These are phyloP conservation scores for Nepenthes gracilis DNA, from an alignment of 148 eudicot genomes.

Conservation along the genomic window DNA sequence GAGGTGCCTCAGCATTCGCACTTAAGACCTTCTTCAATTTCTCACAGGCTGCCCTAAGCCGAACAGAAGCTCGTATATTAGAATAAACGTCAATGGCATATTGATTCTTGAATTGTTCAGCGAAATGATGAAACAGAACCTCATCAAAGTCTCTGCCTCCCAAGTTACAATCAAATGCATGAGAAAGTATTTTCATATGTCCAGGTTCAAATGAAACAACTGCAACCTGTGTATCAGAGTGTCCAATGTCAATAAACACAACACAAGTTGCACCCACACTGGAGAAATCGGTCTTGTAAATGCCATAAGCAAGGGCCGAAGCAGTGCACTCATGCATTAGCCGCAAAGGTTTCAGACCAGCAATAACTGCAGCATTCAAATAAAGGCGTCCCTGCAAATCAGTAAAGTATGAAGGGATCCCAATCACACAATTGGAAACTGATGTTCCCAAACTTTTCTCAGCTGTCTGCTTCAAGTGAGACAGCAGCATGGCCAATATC, in stretches of 20 bases:
- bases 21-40: conserved; percentile 85
- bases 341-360: conserved; percentile 58
- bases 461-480: conserved; percentile 66
- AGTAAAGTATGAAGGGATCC: conserved; percentile 79
- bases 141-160: conserved; percentile 97
- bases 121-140: conserved; percentile 70
- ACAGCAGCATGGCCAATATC: conserved; percentile 81
- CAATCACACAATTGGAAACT: conserved; percentile 62
- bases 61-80: conserved; percentile 56
- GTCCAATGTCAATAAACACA: conserved; percentile 93
- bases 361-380: conserved; percentile 66
- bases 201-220: conserved; percentile 58
- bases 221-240: conserved; percentile 84
- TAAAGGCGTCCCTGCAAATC: conserved; percentile 62
- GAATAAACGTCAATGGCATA: conserved; percentile 66
- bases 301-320: conserved; percentile 87
- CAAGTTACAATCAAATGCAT: conserved; percentile 62
- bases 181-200: conserved; percentile 63
- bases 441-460: conserved; percentile 53
- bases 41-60: conserved; percentile 86
- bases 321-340: conserved; percentile 96
- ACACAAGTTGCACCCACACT: conserved; percentile 29
- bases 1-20: conserved; percentile 90
- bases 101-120: conserved; percentile 49
- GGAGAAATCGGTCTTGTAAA: conserved; percentile 59